These are phyloP conservation scores for Brassica carinata DNA, from an alignment of 345 rosid genomes.

Conservation along the genomic window DNA sequence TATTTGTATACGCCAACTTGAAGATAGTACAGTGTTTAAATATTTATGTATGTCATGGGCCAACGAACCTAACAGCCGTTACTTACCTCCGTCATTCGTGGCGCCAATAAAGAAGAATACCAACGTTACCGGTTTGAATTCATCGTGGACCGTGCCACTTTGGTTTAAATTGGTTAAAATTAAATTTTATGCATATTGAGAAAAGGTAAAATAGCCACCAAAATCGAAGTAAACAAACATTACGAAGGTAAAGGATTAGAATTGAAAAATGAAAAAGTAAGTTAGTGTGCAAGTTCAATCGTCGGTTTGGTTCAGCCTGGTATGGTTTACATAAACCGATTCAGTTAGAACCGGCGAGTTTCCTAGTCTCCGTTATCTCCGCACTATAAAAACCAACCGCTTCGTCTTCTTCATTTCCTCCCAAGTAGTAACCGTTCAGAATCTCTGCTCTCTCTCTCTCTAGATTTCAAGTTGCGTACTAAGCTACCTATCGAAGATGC, in stretches of 20 bases:
- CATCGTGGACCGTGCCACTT: not conserved
- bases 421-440: slow-evolving; percentile 12
- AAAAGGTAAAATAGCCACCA: not conserved
- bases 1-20: not conserved
- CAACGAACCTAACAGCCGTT: slow-evolving; percentile 47
- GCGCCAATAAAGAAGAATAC: slow-evolving; percentile 38
- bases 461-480: not conserved
- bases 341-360: slow-evolving; percentile 25
- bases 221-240: not conserved
- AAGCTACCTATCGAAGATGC: slow-evolving; percentile 46
- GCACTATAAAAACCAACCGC: slow-evolving; percentile 32
- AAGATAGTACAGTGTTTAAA: not conserved
- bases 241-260: not conserved
- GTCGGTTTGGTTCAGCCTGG: slow-evolving; percentile 6
- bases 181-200: not conserved
- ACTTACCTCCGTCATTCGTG: slow-evolving; percentile 33
- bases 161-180: not conserved
- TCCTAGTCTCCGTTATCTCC: slow-evolving; percentile 36
- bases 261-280: not conserved
- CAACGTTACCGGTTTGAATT: slow-evolving; percentile 28
- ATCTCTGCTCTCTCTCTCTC: slow-evolving; percentile 1
- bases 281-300: not conserved
- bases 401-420: slow-evolving; percentile 30
- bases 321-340: slow-evolving; percentile 11
- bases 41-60: slow-evolving; percentile 13